A percentile compares a stretch with the other conserved stretches of the same genome.
Evolutionary conservation across 2,329 filamentous ascomycete species (phyloP).

Genomic region (Pseudomassariella vexata): DNA sequence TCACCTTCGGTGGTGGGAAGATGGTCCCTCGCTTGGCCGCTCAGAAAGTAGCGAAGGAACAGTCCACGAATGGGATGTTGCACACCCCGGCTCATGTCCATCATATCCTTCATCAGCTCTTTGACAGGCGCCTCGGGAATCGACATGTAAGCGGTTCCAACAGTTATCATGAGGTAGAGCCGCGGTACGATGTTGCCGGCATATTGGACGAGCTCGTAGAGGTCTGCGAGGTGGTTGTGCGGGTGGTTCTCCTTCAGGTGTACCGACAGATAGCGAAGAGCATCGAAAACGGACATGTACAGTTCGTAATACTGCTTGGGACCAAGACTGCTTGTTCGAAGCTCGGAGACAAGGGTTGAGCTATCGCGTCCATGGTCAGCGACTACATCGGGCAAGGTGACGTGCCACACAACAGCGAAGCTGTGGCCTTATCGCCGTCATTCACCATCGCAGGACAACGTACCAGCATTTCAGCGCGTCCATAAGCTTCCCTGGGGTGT

Average conservation of each 20-base stretch:
- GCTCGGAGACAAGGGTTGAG: constrained; percentile 95
- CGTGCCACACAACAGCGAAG: constrained; percentile 14
- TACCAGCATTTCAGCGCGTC: constrained; percentile 99
- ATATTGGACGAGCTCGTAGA: constrained; percentile 97
- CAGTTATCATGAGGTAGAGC: constrained; percentile 98
- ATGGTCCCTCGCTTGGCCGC: constrained; percentile 86
- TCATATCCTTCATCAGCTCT: constrained; percentile 99
- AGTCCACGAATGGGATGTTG: constrained; percentile 94
- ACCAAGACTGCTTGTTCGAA: constrained; percentile 93
- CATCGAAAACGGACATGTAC: constrained; percentile 99
- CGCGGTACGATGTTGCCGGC: constrained; percentile 95
- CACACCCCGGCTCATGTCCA: constrained; percentile 99
- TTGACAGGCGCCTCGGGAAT: constrained; percentile 98
- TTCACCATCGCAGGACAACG: constrained; percentile 35
- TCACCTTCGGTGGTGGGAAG: constrained; percentile 78
- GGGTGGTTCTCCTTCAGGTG: constrained; percentile 97
- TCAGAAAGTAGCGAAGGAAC: constrained; percentile 93
- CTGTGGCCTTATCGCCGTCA: constrained; percentile 2
- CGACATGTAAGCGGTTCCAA: constrained; percentile 98
- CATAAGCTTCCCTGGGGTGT: constrained; percentile 98
- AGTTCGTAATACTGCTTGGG: constrained; percentile 99
- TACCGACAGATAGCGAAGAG: constrained; percentile 89
- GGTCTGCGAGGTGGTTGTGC: constrained; percentile 92
- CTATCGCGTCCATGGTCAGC: constrained; percentile 54
- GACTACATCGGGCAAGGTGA: too few relatives aligned